Percentiles rank a stretch among this genome's conserved stretches.
Evolutionary conservation across 371 early-diverging fungal species (phyloP).

Genomic region (Mortierella sp.): DNA sequence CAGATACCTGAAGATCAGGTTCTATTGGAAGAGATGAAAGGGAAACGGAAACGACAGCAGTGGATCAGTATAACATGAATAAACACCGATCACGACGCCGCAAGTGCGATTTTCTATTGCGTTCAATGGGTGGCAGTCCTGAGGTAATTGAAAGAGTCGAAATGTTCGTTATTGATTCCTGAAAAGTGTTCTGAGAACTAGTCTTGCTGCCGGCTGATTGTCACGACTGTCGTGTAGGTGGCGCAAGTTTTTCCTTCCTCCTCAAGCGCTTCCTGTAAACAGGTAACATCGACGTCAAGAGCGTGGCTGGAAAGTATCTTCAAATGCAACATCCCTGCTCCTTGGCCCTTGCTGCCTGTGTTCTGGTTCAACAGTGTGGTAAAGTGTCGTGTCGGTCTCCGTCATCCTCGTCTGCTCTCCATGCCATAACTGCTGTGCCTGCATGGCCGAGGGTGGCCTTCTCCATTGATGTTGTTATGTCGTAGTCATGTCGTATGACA

Average conservation of each 20-base stretch:
- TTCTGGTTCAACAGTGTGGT: neutral
- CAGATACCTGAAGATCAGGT: conserved; percentile 94
- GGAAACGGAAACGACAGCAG: neutral
- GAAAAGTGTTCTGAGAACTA: neutral
- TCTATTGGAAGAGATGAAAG: conserved; percentile 62
- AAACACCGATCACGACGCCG: neutral
- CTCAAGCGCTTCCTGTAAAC: neutral
- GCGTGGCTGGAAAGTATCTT: neutral
- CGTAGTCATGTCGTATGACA: neutral
- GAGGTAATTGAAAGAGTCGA: neutral
- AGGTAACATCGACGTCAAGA: neutral
- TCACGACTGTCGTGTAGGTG: neutral
- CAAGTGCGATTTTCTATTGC: neutral
- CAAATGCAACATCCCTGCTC: neutral
- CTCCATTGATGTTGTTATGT: neutral
- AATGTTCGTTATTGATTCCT: neutral
- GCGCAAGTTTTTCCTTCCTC: neutral
- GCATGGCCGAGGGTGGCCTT: neutral
- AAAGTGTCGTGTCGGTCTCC: neutral
- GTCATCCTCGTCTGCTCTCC: neutral
- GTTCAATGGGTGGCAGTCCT: neutral
- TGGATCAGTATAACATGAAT: neutral
- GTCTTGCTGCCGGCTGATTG: neutral
- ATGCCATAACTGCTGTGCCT: neutral
- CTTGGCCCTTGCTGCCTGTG: neutral